Percentiles rank a stretch among this genome's conserved stretches.
phyloP scores from a whole-genome alignment of 257 asterid genomes.

The Nicotiana knightiana region DNA sequence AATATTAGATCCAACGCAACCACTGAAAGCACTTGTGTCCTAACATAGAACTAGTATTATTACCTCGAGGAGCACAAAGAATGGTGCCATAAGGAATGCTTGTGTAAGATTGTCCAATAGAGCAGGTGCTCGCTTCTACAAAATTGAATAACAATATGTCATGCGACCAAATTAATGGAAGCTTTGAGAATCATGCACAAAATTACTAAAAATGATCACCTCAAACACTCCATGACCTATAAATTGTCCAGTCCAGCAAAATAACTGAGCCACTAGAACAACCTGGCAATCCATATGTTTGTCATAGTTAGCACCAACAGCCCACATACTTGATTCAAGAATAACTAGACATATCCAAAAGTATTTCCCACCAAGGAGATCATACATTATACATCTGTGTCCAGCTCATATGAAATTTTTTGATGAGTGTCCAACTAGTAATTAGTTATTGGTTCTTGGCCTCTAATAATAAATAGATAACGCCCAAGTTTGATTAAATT shows the following conservation, averaged over 20 bases:
- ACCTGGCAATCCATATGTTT: slow-evolving; percentile 38
- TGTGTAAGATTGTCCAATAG: slow-evolving; percentile 85
- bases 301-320: slow-evolving; percentile 8
- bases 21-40: background rate
- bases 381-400: background rate
- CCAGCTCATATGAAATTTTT: background rate
- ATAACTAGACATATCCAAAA: background rate
- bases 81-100: slow-evolving; percentile 96
- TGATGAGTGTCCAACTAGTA: background rate
- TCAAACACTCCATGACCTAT: slow-evolving; percentile 92
- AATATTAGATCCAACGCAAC: background rate
- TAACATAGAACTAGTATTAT: slow-evolving; percentile 6
- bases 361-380: background rate
- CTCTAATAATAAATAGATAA: background rate
- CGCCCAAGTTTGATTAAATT: background rate
- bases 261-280: slow-evolving; percentile 70
- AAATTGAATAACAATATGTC: background rate
- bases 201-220: slow-evolving; percentile 35
- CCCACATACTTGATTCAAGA: slow-evolving; percentile 8
- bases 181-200: background rate
- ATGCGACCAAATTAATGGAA: background rate
- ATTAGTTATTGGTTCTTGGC: background rate
- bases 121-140: slow-evolving; percentile 98
- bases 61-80: slow-evolving; percentile 90
- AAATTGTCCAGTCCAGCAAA: slow-evolving; percentile 95